phyloP scores from a whole-genome alignment of 2,329 filamentous ascomycete species.

The Xylogone sp. region DNA sequence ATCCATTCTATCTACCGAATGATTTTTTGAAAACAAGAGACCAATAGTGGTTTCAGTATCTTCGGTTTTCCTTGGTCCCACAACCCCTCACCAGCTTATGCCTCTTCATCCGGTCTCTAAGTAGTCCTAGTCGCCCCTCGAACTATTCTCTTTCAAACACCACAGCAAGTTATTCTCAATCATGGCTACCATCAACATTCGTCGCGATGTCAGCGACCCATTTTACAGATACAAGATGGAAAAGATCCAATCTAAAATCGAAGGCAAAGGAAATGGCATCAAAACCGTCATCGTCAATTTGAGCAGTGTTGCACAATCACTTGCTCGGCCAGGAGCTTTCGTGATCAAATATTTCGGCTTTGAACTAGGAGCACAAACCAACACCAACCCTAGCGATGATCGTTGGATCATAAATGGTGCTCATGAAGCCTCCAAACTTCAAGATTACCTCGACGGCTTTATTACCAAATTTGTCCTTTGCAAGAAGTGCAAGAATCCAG shows the following conservation, averaged over 20 bases:
- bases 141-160: constrained; percentile 10
- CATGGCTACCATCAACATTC: constrained; percentile 98
- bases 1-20: constrained; percentile 21
- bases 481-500: constrained; percentile 99
- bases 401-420: constrained; percentile 99
- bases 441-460: constrained; percentile 97
- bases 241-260: constrained; percentile 95
- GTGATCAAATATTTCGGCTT: constrained; percentile 99
- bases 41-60: constrained; percentile 48
- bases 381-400: constrained; percentile 93
- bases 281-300: constrained; percentile 98
- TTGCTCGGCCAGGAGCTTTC: constrained; percentile 88
- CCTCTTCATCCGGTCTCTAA: constrained; percentile 28
- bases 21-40: constrained; percentile 33
- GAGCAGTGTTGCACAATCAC: constrained; percentile 85
- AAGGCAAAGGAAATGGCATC: constrained; percentile 99
- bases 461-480: constrained; percentile 98
- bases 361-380: constrained; percentile 97
- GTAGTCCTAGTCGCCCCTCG: constrained; percentile 14
- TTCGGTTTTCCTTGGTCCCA: constrained; percentile 42
- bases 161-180: constrained; percentile 42
- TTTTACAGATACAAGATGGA: constrained; percentile 99
- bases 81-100: constrained; percentile 35
- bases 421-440: constrained; percentile 90
- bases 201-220: constrained; percentile 94